These are phyloP conservation scores for Lentithecium fluviatile DNA, from an alignment of 495 filamentous ascomycete genomes.

Conservation along the genomic window DNA sequence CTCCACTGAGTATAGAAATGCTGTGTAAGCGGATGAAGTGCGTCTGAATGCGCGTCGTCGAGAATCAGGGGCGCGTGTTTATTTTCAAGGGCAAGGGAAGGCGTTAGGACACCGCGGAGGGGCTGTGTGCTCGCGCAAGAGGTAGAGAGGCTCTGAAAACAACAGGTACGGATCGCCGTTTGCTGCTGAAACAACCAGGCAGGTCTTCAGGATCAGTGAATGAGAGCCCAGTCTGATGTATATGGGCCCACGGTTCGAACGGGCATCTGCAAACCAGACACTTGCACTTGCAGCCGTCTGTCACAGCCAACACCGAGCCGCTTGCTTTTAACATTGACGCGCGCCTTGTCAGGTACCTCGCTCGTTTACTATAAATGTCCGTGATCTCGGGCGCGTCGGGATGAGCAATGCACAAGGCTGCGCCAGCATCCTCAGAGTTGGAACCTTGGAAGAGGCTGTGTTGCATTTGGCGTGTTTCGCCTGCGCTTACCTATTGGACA, in stretches of 20 bases:
- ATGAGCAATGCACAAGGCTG: constrained; percentile 3
- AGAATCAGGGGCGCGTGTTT: no score
- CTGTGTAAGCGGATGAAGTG: no score
- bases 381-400: constrained; percentile 11
- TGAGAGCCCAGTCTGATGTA: neutral
- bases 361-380: constrained; percentile 19
- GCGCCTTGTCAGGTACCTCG: constrained; percentile 11
- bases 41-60: no score
- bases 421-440: neutral
- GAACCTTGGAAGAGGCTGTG: constrained; percentile 9
- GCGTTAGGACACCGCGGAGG: neutral
- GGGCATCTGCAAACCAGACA: no score
- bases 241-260: neutral
- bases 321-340: constrained; percentile 8
- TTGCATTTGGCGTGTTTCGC: neutral
- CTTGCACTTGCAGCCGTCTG: no score
- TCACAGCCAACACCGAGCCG: constrained; percentile 6
- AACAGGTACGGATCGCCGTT: neutral
- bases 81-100: neutral
- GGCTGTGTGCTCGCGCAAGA: neutral
- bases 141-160: neutral
- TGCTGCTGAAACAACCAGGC: constrained; percentile 9
- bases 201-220: neutral
- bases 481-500: constrained; percentile 2
- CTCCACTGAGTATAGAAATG: no score